Conservation (phyloP, 148 eudicot genomes). For the Rhododendron ferrugineum region DNA sequence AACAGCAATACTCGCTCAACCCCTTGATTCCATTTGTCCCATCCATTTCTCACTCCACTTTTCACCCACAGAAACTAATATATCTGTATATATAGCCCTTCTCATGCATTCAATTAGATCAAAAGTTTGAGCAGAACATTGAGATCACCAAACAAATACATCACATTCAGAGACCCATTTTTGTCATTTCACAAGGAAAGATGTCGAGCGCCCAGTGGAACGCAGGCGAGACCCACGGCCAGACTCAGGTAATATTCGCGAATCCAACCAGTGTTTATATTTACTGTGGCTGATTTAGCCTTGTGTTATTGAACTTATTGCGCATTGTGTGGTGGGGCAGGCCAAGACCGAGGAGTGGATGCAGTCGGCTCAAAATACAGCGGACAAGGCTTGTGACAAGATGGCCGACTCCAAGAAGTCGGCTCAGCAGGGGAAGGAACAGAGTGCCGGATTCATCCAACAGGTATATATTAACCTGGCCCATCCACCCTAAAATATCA, state of each 20-base stretch:
- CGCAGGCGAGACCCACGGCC: slow-evolving; percentile 15
- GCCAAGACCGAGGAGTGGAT: slow-evolving; percentile 17
- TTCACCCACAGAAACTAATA: neutral
- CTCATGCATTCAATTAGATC: neutral
- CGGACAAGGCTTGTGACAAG: slow-evolving; percentile 10
- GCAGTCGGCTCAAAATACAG: slow-evolving; percentile 11
- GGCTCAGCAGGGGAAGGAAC: slow-evolving; percentile 14
- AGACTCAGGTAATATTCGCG: slow-evolving; percentile 9
- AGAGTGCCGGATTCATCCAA: slow-evolving; percentile 12
- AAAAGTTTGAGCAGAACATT: neutral
- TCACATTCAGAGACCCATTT: neutral
- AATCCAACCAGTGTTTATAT: neutral
- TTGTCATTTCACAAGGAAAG: neutral
- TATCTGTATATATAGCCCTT: neutral
- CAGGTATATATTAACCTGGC: neutral
- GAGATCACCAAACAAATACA: neutral
- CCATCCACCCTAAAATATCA: too few relatives aligned
- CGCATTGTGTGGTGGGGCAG: neutral
- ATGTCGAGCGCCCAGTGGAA: slow-evolving; percentile 14
- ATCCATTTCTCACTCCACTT: neutral
- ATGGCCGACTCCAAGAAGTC: neutral
- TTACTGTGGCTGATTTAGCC: neutral
- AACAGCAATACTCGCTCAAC: neutral
- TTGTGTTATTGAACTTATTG: neutral
- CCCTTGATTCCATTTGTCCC: neutral